Base-by-base conservation (phyloP, 306 rosid species). In the Prunus davidiana region DNA sequence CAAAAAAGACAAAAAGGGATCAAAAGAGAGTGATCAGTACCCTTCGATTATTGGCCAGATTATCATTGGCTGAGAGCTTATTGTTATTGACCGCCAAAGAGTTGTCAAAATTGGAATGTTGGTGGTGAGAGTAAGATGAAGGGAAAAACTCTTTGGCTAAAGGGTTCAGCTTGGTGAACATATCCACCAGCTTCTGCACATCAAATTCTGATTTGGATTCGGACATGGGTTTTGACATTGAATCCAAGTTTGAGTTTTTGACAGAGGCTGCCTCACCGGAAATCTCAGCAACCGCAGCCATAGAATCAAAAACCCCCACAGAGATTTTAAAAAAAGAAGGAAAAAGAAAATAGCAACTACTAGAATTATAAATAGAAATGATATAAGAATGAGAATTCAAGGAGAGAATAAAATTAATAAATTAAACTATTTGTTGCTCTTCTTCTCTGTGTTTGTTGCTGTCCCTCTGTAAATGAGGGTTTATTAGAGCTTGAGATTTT, bases 141-240 rank as follows among this genome's bases (percentile, higher is more conserved):
- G 98, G 98, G 54, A 94, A 78, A 77, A 94, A 94, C 81, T 94
- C 98, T 78, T 91, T 89, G 14, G 97, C 98, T 80, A 73, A 84
- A 56, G 98, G 98, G 85, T 94, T 94, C 89, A 94, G 61, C 88
- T 94, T 94, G 71, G 89, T 94, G 87, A 94, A 91, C 93, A 94
- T 87, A 64, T 92, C 97, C 84, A 91, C 97, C 62, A 94, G 91
- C 76, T 92, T 89, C 91, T 86, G 90, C 72, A 93, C 94, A 85
- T 87, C 89, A 87, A 93, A 82, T 77, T 91, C 92, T 34, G 96
- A 86, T 64, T 90, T 91, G 41, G 89, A 47, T 52, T 82, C 86
- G 15, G 92, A 67, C 22, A 72, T 78, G 55, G 89, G 82, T 79
- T 88, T 61, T 9, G 91, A 54, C 51, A 81, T 75, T 72, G 90